Evolutionary conservation across 257 asterid species (phyloP).

Genomic region (Nicotiana attenuata): DNA sequence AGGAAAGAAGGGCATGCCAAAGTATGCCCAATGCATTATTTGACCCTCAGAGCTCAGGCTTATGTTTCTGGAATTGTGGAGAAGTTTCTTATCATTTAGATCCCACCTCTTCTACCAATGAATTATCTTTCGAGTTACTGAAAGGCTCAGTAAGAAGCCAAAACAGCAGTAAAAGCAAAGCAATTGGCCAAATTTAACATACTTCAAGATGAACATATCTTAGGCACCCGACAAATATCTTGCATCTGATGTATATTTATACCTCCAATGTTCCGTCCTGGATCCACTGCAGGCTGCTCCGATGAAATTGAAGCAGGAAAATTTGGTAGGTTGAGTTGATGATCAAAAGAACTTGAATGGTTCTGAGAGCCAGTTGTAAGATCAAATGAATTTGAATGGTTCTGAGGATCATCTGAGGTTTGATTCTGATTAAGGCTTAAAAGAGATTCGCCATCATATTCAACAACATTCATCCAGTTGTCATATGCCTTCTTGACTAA

Average conservation of each 20-base stretch:
- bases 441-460: slow-evolving; percentile 85
- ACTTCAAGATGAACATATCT: background rate
- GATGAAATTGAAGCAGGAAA: slow-evolving; percentile 51
- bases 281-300: slow-evolving; percentile 44
- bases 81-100: background rate
- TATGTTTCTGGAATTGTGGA: background rate
- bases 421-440: slow-evolving; percentile 45
- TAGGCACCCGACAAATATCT: background rate
- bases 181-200: background rate
- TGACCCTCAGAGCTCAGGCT: background rate
- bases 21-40: background rate
- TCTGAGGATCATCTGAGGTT: slow-evolving; percentile 34
- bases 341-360: slow-evolving; percentile 46
- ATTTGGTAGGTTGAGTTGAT: slow-evolving; percentile 49
- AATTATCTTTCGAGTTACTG: background rate
- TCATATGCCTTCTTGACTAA: slow-evolving; percentile 92
- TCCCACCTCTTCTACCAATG: background rate
- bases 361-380: slow-evolving; percentile 35
- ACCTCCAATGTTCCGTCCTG: slow-evolving; percentile 62
- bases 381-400: slow-evolving; percentile 47
- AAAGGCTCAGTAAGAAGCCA: background rate
- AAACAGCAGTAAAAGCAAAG: background rate
- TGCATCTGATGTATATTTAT: slow-evolving; percentile 19
- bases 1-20: background rate
- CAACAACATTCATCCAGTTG: slow-evolving; percentile 81